These are phyloP conservation scores for Aspergillus hortae DNA, from an alignment of 2,329 filamentous ascomycete species.

Conservation along the genomic window DNA sequence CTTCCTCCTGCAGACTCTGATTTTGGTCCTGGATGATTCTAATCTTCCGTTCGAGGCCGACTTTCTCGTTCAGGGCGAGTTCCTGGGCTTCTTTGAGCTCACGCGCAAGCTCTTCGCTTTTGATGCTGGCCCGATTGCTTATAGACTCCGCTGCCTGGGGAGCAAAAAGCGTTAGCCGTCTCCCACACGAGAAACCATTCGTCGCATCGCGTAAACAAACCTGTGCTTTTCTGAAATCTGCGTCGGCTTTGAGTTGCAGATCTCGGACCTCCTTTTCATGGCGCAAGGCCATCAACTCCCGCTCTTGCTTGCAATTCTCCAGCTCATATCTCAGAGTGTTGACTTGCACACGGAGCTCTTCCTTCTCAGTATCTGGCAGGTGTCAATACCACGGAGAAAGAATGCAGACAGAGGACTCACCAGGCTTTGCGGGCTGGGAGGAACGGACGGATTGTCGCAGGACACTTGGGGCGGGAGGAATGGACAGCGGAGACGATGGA, in stretches of 20 bases:
- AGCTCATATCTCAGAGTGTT: slow-evolving; percentile 85
- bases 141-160: slow-evolving; percentile 50
- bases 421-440: slow-evolving; percentile 34
- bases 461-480: slow-evolving; percentile 28
- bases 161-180: not conserved
- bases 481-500: slow-evolving; percentile 42
- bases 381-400: slow-evolving; percentile 8
- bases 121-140: slow-evolving; percentile 49
- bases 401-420: slow-evolving; percentile 22
- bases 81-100: slow-evolving; percentile 56
- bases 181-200: not conserved
- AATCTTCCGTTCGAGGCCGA: slow-evolving; percentile 53
- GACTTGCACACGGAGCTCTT: slow-evolving; percentile 84
- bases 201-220: slow-evolving; percentile 25
- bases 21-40: slow-evolving; percentile 64
- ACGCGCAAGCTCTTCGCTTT: slow-evolving; percentile 52
- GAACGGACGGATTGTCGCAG: slow-evolving; percentile 36
- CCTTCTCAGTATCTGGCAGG: slow-evolving; percentile 49
- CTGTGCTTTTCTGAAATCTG: slow-evolving; percentile 70
- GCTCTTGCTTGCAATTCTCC: slow-evolving; percentile 81
- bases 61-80: slow-evolving; percentile 53
- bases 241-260: slow-evolving; percentile 73
- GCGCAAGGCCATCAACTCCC: slow-evolving; percentile 72
- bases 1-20: slow-evolving; percentile 72
- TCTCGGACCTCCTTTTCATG: slow-evolving; percentile 83